These are phyloP conservation scores for Oropetium thomaeum DNA, from an alignment of 176 grass and related monocot species.

Conservation along the genomic window DNA sequence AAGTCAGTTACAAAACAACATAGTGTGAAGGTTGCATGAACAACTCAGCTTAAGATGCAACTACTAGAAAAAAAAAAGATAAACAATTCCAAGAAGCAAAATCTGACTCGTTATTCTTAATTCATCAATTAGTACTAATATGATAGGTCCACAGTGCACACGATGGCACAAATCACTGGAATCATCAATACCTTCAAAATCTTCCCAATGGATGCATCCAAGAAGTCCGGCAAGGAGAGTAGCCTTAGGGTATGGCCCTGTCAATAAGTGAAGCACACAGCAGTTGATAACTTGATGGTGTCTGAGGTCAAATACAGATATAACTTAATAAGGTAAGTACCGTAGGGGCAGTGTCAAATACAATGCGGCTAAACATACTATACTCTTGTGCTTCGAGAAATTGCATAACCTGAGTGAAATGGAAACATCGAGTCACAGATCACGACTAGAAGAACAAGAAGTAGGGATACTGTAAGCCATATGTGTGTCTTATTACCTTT, in stretches of 20 bases:
- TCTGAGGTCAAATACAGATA: slow-evolving; percentile 1
- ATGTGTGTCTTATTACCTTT: slow-evolving; percentile 42
- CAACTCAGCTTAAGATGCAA: not conserved
- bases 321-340: slow-evolving; percentile 40
- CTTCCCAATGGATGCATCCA: slow-evolving; percentile 97
- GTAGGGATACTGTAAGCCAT: not conserved
- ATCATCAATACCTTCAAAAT: slow-evolving; percentile 69
- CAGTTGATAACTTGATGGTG: slow-evolving; percentile 5
- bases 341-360: slow-evolving; percentile 95
- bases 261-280: slow-evolving; percentile 25
- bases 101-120: not conserved
- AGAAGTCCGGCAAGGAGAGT: slow-evolving; percentile 94
- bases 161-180: not conserved
- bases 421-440: slow-evolving; percentile 12
- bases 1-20: not conserved
- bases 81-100: not conserved
- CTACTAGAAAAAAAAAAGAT: not conserved
- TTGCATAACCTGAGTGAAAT: slow-evolving; percentile 81
- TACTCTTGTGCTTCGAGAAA: slow-evolving; percentile 89
- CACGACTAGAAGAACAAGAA: not conserved
- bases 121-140: not conserved
- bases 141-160: not conserved
- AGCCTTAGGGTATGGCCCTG: slow-evolving; percentile 95
- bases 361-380: slow-evolving; percentile 90
- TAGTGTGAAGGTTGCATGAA: not conserved